These are phyloP conservation scores for Beauveria australis DNA, from an alignment of 2,329 filamentous ascomycete species.

Conservation along the genomic window DNA sequence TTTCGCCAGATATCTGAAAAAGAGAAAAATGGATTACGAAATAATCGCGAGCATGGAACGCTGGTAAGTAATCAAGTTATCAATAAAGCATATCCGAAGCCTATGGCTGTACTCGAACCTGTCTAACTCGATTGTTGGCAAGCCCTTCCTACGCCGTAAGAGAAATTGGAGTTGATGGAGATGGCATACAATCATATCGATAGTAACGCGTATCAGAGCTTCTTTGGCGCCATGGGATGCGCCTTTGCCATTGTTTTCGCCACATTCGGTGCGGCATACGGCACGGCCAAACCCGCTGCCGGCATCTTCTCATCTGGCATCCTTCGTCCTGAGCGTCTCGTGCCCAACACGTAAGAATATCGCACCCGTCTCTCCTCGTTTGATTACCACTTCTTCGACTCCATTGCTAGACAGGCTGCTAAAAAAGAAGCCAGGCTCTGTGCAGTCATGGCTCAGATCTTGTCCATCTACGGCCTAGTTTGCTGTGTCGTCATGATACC, in stretches of 20 bases:
- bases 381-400: background rate
- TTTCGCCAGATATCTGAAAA: background rate
- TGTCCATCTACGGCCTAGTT: constrained; percentile 39
- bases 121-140: background rate
- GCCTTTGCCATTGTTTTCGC: constrained; percentile 42
- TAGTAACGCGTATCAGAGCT: constrained; percentile 22
- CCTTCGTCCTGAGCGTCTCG: constrained; percentile 35
- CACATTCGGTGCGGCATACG: constrained; percentile 39
- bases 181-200: background rate
- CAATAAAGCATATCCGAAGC: background rate
- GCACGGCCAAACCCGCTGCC: constrained; percentile 33
- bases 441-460: constrained; percentile 39
- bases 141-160: constrained; percentile 39
- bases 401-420: background rate
- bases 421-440: constrained; percentile 23
- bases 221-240: constrained; percentile 35
- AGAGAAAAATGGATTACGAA: constrained; percentile 21
- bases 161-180: background rate
- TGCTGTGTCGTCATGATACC: constrained; percentile 36
- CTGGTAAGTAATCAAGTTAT: constrained; percentile 21
- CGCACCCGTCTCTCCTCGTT: background rate
- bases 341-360: constrained; percentile 30
- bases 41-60: constrained; percentile 27
- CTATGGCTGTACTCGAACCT: background rate
- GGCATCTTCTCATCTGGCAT: constrained; percentile 37